A percentile compares a stretch with the other conserved stretches of the same genome.
Evolutionary conservation across 192 early-diverging fungal genomes (phyloP).

Genomic region (Mortierella alpina): DNA sequence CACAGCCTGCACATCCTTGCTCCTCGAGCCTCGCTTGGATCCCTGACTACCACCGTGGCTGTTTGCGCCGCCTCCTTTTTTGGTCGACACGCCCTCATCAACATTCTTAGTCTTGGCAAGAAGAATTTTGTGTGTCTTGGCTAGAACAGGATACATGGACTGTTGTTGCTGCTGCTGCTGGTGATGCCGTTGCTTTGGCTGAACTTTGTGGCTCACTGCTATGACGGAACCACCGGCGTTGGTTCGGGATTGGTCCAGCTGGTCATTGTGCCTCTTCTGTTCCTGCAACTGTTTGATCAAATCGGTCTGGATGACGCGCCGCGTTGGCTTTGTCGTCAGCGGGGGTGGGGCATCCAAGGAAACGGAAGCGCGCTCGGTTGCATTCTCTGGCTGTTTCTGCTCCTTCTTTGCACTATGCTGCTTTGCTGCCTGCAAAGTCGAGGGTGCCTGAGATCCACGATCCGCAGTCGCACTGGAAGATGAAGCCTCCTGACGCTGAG

Average conservation of each 20-base stretch:
- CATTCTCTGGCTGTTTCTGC: no score
- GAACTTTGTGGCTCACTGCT: neutral
- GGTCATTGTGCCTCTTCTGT: conserved; percentile 11
- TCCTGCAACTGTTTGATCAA: neutral
- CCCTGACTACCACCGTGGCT: neutral
- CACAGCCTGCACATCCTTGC: neutral
- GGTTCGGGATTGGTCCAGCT: neutral
- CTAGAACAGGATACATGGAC: conserved; percentile 7
- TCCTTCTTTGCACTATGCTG: no score
- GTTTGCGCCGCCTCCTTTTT: neutral
- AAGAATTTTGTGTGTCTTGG: conserved; percentile 12
- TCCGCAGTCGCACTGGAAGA: no score
- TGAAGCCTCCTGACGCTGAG: no score
- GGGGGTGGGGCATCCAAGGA: no score
- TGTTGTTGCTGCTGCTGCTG: conserved; percentile 2
- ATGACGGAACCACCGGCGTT: neutral
- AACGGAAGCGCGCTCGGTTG: no score
- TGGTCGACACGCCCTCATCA: neutral
- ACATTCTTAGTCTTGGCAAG: conserved; percentile 3
- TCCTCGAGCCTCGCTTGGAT: neutral
- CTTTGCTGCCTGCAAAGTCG: neutral
- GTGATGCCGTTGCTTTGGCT: neutral
- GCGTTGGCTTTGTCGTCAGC: neutral
- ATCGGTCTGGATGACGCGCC: neutral
- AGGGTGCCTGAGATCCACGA: no score